phyloP scores from a whole-genome alignment of 495 filamentous ascomycete genomes.

The Penicillium cosmopolitanum region DNA sequence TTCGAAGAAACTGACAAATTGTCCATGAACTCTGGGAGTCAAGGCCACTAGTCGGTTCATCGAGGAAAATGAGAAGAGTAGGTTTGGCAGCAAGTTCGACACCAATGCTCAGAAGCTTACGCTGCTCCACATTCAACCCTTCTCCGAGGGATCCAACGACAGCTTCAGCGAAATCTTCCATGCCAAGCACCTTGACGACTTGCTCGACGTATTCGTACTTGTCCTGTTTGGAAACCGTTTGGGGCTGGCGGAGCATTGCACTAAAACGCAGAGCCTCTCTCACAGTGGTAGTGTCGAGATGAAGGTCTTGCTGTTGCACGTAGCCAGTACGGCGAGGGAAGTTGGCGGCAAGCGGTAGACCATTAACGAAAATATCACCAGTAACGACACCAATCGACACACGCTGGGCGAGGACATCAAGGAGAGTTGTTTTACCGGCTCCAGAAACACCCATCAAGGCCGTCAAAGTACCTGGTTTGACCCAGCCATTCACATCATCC shows the following conservation, averaged over 20 bases:
- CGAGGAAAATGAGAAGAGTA: conserved; percentile 81
- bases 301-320: conserved; percentile 91
- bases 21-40: conserved; percentile 88
- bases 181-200: conserved; percentile 51
- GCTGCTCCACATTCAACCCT: conserved; percentile 86
- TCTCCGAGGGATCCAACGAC: conserved; percentile 46
- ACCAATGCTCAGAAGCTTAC: conserved; percentile 86
- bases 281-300: conserved; percentile 83
- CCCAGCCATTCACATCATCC: conserved; percentile 63
- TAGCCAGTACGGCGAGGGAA: conserved; percentile 94
- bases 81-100: conserved; percentile 90
- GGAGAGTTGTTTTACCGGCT: conserved; percentile 67
- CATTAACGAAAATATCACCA: conserved; percentile 57
- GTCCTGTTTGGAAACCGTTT: conserved; percentile 36
- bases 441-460: conserved; percentile 64
- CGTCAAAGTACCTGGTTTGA: conserved; percentile 67
- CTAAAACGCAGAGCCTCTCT: conserved; percentile 82
- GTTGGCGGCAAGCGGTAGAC: conserved; percentile 58
- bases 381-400: conserved; percentile 52
- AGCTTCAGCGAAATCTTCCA: conserved; percentile 47
- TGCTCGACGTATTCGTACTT: conserved; percentile 53
- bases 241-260: conserved; percentile 81
- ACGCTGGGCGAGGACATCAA: conserved; percentile 61
- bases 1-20: conserved; percentile 75
- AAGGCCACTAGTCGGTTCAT: conserved; percentile 87